These are phyloP conservation scores for Sclerospora graminicola DNA, from an alignment of 352 stramenopile species.

Conservation along the genomic window DNA sequence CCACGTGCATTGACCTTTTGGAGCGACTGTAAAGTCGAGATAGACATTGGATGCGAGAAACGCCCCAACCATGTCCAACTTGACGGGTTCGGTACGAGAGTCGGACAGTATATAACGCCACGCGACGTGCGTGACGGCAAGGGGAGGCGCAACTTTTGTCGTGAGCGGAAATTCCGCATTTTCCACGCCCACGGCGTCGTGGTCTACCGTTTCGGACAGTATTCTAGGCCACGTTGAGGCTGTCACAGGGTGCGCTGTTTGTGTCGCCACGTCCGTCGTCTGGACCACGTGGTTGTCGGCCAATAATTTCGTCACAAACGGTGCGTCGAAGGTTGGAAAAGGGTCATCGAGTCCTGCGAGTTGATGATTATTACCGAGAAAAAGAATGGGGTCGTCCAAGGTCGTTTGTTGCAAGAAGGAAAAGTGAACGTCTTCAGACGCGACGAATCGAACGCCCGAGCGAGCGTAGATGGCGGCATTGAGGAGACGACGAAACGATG, in stretches of 20 bases:
- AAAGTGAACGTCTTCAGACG: conserved; percentile 13
- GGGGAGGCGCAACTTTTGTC: conserved; percentile 29
- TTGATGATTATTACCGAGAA: conserved; percentile 26
- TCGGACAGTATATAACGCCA: conserved; percentile 27
- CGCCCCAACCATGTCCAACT: conserved; percentile 38
- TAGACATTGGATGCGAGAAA: conserved; percentile 47
- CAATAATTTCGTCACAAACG: conserved; percentile 27
- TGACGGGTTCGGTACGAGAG: background rate
- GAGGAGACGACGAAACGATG: conserved; percentile 40
- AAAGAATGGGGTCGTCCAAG: conserved; percentile 38
- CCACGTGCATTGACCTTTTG: conserved; percentile 47
- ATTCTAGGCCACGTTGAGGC: conserved; percentile 17
- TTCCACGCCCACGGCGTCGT: conserved; percentile 9
- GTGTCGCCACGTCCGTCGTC: conserved; percentile 26
- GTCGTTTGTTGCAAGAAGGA: conserved; percentile 32
- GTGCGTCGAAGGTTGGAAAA: conserved; percentile 26
- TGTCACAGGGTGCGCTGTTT: conserved; percentile 28
- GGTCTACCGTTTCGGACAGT: conserved; percentile 4
- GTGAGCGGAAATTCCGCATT: conserved; percentile 50
- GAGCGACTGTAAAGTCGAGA: conserved; percentile 53
- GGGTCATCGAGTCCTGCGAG: conserved; percentile 15
- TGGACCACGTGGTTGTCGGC: conserved; percentile 21
- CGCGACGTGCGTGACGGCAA: conserved; percentile 43
- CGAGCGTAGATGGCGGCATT: conserved; percentile 34
- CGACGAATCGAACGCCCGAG: conserved; percentile 35